phyloP scores from a whole-genome alignment of 2,329 filamentous ascomycete species.

The Arthrinium phaeospermum region DNA sequence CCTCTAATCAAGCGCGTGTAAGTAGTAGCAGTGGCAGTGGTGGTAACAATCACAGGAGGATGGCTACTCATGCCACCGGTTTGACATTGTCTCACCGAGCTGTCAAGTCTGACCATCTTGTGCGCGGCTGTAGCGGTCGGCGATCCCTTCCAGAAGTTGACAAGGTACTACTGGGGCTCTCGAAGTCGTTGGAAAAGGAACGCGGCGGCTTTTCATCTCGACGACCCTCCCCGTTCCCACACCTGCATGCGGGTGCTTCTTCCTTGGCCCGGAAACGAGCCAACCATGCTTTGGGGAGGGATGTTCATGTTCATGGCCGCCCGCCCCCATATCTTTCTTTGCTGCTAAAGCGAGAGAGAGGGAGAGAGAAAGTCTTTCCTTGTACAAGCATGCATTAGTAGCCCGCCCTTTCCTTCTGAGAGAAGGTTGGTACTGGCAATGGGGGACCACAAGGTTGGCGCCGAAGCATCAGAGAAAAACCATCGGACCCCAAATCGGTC shows the following conservation, averaged over 20 bases:
- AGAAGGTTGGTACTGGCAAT: neutral
- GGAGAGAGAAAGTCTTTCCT: neutral
- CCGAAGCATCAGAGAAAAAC: conserved; percentile 16
- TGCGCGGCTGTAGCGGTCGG: conserved; percentile 15
- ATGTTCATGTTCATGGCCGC: neutral
- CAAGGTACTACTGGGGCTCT: conserved; percentile 12
- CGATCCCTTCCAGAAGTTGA: conserved; percentile 14
- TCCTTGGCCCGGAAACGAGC: neutral
- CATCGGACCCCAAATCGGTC: conserved; percentile 13
- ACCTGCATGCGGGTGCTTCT: neutral
- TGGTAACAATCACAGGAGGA: neutral
- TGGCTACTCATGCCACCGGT: conserved; percentile 2
- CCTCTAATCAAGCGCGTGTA: conserved; percentile 4
- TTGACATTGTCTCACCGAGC: conserved; percentile 16
- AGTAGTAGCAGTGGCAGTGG: neutral
- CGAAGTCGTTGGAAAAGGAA: conserved; percentile 16
- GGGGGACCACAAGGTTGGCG: conserved; percentile 6
- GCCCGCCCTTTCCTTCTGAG: neutral
- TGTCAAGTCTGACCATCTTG: conserved; percentile 12
- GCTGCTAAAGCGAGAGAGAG: neutral
- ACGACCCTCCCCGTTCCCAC: neutral
- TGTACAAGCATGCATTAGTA: neutral
- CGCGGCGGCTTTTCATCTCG: conserved; percentile 9
- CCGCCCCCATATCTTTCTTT: neutral
- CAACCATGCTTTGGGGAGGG: neutral